These are phyloP conservation scores for Imleria badia DNA, from an alignment of 768 basidiomycete species.

Conservation along the genomic window DNA sequence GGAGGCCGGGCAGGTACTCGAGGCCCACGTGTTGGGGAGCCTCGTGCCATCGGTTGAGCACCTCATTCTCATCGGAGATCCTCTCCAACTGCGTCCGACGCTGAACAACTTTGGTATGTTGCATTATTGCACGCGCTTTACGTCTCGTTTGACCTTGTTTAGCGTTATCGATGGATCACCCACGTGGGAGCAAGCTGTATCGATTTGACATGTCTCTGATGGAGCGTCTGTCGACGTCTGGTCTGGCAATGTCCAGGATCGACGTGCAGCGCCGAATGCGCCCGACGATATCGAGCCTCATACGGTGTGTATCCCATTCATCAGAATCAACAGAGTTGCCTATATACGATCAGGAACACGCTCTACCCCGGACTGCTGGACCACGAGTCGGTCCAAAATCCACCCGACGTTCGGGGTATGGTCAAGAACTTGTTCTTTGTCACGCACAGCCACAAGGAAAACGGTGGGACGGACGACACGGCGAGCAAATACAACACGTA, in stretches of 20 bases:
- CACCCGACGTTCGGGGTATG: constrained; percentile 62
- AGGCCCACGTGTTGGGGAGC: constrained; percentile 68
- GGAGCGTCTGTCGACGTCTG: constrained; percentile 62
- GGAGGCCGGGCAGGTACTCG: constrained; percentile 81
- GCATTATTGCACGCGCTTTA: no score
- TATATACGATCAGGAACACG: constrained; percentile 40
- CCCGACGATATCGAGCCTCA: constrained; percentile 60
- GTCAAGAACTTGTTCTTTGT: constrained; percentile 66
- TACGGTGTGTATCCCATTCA: constrained; percentile 9
- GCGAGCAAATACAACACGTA: constrained; percentile 64
- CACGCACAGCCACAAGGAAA: constrained; percentile 60
- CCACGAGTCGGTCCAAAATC: constrained; percentile 47
- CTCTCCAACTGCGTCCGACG: constrained; percentile 69
- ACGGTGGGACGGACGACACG: constrained; percentile 58
- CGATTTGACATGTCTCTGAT: constrained; percentile 74
- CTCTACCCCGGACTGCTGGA: constrained; percentile 64
- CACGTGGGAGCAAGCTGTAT: constrained; percentile 52
- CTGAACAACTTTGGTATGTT: constrained; percentile 59
- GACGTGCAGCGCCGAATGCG: constrained; percentile 77
- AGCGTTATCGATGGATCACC: constrained; percentile 72
- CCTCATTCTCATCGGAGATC: constrained; percentile 79
- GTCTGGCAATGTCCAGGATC: constrained; percentile 66
- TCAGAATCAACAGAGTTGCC: not conserved
- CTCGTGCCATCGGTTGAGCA: constrained; percentile 69
- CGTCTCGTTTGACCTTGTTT: not conserved